phyloP scores from a whole-genome alignment of 139 green algal genomes.

The Dunaliella sp. region DNA sequence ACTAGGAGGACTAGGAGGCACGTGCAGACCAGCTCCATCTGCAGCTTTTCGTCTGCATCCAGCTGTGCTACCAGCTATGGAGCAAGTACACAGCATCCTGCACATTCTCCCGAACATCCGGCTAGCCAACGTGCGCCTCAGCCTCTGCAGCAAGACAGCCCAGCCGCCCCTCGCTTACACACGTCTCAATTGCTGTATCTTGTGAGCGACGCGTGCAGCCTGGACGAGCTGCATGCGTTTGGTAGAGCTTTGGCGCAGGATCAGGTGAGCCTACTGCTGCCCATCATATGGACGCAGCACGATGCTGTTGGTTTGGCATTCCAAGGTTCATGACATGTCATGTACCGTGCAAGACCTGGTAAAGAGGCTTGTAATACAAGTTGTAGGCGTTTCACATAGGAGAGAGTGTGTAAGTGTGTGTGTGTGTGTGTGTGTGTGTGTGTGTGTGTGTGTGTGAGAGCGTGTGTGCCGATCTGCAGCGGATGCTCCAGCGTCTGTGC shows the following conservation, averaged over 20 bases:
- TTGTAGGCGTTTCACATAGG: too few species aligned
- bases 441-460: too few species aligned
- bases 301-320: too few species aligned
- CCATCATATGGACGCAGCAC: background rate
- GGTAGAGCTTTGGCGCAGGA: background rate
- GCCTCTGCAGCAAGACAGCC: too few species aligned
- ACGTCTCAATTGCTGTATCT: background rate
- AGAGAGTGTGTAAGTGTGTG: background rate
- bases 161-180: too few species aligned
- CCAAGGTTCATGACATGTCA: too few species aligned
- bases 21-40: background rate
- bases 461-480: too few species aligned
- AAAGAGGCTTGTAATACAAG: background rate
- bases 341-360: background rate
- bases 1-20: too few species aligned
- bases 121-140: background rate
- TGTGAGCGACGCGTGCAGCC: background rate
- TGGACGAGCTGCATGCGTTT: background rate
- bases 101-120: background rate
- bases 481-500: too few species aligned
- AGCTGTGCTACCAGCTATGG: background rate
- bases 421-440: background rate
- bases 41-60: background rate
- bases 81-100: too few species aligned
- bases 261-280: background rate